These are phyloP conservation scores for Triticum monococcum DNA, from an alignment of 176 grass and related monocot species.

Conservation along the genomic window DNA sequence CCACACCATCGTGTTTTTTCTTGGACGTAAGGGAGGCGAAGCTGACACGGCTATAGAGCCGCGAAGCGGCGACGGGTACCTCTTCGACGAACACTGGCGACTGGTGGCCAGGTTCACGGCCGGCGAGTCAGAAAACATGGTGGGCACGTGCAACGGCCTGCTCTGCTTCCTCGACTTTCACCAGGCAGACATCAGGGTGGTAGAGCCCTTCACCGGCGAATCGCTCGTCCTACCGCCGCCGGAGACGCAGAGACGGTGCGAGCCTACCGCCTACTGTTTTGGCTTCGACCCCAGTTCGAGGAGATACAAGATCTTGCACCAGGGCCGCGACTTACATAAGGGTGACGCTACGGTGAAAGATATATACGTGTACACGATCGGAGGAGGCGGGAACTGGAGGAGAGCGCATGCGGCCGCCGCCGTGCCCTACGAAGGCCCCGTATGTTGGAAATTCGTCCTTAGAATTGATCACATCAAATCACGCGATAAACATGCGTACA, in stretches of 20 bases:
- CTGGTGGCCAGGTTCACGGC: background rate
- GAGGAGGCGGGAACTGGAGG: background rate
- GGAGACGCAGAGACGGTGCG: too few species aligned
- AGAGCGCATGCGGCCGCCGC: background rate
- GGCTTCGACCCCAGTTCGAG: background rate
- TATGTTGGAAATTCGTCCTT: too few species aligned
- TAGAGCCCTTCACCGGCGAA: background rate
- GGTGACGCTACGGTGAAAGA: background rate
- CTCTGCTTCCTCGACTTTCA: background rate
- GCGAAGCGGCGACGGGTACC: background rate
- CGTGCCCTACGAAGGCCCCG: background rate
- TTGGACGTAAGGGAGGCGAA: too few species aligned
- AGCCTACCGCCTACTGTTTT: background rate
- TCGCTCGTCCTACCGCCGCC: background rate
- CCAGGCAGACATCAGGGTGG: background rate
- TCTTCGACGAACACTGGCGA: background rate
- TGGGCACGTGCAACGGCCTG: background rate
- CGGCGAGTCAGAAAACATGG: background rate
- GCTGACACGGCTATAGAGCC: too few species aligned
- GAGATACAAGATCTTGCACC: background rate
- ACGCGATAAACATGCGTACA: too few species aligned
- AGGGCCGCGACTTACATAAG: too few species aligned
- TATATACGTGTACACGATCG: background rate
- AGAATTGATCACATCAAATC: too few species aligned
- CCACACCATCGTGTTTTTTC: background rate